Evolutionary conservation across 2,329 filamentous ascomycete species (phyloP).

Genomic region (Alternaria arbusti): DNA sequence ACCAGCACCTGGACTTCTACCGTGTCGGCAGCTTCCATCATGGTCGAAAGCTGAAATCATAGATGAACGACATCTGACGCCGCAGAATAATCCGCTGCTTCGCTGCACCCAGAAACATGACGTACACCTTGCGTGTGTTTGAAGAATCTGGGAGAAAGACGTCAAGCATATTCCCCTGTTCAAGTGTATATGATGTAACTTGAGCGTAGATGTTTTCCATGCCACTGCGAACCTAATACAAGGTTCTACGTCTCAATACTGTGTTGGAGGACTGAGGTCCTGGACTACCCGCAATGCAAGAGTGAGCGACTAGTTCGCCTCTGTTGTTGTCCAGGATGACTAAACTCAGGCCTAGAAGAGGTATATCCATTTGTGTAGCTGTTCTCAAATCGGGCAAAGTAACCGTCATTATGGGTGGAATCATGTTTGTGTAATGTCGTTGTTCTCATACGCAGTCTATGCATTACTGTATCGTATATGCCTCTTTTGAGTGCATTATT

Average conservation of each 20-base stretch:
- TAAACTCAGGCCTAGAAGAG: neutral
- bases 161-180: neutral
- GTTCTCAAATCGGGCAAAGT: neutral
- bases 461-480: constrained; percentile 18
- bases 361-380: neutral
- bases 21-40: neutral
- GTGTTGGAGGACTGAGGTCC: neutral
- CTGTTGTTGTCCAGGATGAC: neutral
- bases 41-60: neutral
- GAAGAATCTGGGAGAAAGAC: neutral
- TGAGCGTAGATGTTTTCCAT: neutral
- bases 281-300: neutral
- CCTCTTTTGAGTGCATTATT: neutral
- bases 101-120: neutral
- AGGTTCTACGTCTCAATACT: neutral
- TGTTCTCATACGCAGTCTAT: constrained; percentile 20
- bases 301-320: neutral
- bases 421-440: constrained; percentile 4
- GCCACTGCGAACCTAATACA: neutral
- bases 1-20: neutral
- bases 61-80: neutral
- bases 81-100: neutral
- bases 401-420: neutral
- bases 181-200: neutral
- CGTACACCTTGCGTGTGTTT: neutral